phyloP scores from a whole-genome alignment of 106 monocot species.

The Dioscorea zingiberensis region DNA sequence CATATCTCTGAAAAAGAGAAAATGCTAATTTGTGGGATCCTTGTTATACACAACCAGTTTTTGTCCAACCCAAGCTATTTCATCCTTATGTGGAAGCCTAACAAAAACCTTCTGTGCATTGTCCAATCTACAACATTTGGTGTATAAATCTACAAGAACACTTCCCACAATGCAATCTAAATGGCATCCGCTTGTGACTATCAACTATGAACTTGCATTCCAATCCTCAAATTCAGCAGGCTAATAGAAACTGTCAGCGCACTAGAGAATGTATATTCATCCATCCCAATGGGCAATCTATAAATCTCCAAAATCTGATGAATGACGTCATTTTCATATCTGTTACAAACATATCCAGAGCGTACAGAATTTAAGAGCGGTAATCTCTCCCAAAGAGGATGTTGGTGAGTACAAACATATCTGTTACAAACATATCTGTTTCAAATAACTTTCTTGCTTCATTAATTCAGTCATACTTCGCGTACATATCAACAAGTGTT shows the following conservation, averaged over 20 bases:
- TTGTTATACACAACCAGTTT: slow-evolving; percentile 34
- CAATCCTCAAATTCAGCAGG: slow-evolving; percentile 21
- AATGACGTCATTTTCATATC: slow-evolving; percentile 26
- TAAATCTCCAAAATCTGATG: slow-evolving; percentile 44
- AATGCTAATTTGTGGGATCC: slow-evolving; percentile 41
- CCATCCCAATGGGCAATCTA: slow-evolving; percentile 24
- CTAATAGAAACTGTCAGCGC: slow-evolving; percentile 38
- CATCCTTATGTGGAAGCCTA: slow-evolving; percentile 37
- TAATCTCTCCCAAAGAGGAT: slow-evolving; percentile 16
- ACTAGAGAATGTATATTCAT: slow-evolving; percentile 51
- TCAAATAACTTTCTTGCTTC: slow-evolving; percentile 31
- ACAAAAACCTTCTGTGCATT: slow-evolving; percentile 39
- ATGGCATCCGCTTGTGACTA: slow-evolving; percentile 29
- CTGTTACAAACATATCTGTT: no score
- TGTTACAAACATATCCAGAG: slow-evolving; percentile 41
- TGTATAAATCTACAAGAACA: slow-evolving; percentile 46
- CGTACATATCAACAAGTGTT: slow-evolving; percentile 75
- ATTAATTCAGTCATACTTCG: slow-evolving; percentile 28
- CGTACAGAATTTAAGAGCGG: slow-evolving; percentile 51
- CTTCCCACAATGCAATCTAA: slow-evolving; percentile 46
- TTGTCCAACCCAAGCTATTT: slow-evolving; percentile 45
- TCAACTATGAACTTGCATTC: slow-evolving; percentile 52
- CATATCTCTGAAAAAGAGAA: slow-evolving; percentile 49
- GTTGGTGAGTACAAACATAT: slow-evolving; percentile 13
- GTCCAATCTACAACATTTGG: slow-evolving; percentile 36